Evolutionary conservation across 164 flowering plant species (phyloP).

Genomic region (Nelumbo lutea): DNA sequence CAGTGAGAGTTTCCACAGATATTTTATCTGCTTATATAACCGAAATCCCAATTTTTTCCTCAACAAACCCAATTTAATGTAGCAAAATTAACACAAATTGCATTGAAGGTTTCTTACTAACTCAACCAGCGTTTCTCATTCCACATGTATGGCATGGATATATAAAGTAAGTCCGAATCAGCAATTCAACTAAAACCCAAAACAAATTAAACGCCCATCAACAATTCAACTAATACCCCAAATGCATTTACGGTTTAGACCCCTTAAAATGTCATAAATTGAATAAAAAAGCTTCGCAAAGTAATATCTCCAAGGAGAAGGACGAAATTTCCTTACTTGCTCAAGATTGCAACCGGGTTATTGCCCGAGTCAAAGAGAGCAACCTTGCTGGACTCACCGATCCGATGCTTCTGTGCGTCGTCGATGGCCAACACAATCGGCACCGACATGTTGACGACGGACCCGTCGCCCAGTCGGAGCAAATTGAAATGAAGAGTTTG

Average conservation of each 20-base stretch:
- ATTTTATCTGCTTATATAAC: not conserved
- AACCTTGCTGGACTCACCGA: conserved; percentile 55
- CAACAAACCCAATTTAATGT: not conserved
- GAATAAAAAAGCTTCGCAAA: not conserved
- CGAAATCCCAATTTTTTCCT: not conserved
- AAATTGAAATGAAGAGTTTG: conserved; percentile 98
- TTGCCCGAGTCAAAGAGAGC: conserved; percentile 61
- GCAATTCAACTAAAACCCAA: not conserved
- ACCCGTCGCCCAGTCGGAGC: conserved; percentile 71
- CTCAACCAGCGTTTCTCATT: no score
- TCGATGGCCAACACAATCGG: conserved; percentile 91
- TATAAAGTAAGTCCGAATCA: no score
- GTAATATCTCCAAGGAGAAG: not conserved
- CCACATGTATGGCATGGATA: no score
- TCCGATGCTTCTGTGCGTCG: conserved; percentile 54
- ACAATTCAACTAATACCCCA: not conserved
- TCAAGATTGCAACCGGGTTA: conserved; percentile 62
- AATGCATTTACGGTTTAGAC: not conserved
- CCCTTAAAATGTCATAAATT: not conserved
- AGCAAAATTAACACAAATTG: not conserved
- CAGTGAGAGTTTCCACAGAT: not conserved
- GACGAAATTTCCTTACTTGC: conserved; percentile 42
- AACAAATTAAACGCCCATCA: not conserved
- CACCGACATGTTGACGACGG: conserved; percentile 92
- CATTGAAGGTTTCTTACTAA: not conserved